Conservation (phyloP, 306 rosid genomes). For the Citrullus amarus region DNA sequence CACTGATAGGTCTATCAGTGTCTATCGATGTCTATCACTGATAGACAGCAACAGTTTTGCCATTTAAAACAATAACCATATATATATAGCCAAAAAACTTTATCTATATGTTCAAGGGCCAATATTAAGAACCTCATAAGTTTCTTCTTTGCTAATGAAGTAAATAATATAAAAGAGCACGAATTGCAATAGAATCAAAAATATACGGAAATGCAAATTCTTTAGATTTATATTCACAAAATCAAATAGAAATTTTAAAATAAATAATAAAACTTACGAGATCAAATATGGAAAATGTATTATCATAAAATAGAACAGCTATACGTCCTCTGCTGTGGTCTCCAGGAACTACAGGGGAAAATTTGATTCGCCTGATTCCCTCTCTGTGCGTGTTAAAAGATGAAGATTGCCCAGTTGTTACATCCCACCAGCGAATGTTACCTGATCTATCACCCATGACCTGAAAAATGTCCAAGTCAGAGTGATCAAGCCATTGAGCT, state of each 20-base stretch:
- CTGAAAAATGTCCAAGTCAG: slow-evolving; percentile 33
- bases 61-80: no score
- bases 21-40: no score
- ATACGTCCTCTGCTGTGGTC: slow-evolving; percentile 87
- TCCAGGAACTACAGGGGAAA: slow-evolving; percentile 83
- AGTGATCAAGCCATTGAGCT: neutral
- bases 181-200: neutral
- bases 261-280: slow-evolving; percentile 43
- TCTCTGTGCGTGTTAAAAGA: slow-evolving; percentile 91
- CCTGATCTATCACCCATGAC: slow-evolving; percentile 98
- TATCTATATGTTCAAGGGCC: neutral
- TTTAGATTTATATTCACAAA: neutral
- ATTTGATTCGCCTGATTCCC: slow-evolving; percentile 83
- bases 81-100: neutral
- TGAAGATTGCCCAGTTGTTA: slow-evolving; percentile 82
- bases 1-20: no score
- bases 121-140: neutral
- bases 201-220: neutral
- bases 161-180: neutral
- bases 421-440: slow-evolving; percentile 97
- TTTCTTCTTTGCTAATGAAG: neutral
- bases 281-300: slow-evolving; percentile 89
- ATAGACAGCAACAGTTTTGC: no score
- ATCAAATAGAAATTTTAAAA: slow-evolving; percentile 3
- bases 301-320: slow-evolving; percentile 87